Conservation (phyloP, 805 yeast genomes). For the Geotrichum ghanense region DNA sequence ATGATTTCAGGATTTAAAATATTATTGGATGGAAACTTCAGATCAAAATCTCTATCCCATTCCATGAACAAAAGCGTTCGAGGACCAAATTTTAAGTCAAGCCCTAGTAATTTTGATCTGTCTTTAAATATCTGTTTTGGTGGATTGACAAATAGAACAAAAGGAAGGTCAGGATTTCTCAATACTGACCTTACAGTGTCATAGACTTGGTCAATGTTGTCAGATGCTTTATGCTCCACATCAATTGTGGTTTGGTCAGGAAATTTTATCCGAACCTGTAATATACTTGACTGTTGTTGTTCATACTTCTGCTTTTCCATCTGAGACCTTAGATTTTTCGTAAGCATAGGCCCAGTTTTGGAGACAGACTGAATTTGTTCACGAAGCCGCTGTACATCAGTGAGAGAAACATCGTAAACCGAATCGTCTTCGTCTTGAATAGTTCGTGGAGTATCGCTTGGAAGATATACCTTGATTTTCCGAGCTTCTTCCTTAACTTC, state of each 20-base stretch:
- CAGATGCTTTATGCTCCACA: constrained; percentile 35
- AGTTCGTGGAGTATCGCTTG: constrained; percentile 2
- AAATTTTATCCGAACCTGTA: constrained; percentile 37
- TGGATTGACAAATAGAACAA: constrained; percentile 35
- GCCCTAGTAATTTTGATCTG: constrained; percentile 23
- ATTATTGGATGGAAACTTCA: background rate
- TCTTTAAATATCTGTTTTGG: constrained; percentile 32
- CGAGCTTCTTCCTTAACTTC: constrained; percentile 2
- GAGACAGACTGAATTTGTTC: constrained; percentile 33
- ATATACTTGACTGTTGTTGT: background rate
- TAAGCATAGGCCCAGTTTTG: constrained; percentile 32
- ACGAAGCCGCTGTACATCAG: constrained; percentile 45
- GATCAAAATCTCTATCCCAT: constrained; percentile 9
- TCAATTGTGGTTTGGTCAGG: constrained; percentile 48
- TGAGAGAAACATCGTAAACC: constrained; percentile 35
- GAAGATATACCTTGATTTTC: constrained; percentile 10
- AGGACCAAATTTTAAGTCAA: constrained; percentile 33
- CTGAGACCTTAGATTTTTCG: constrained; percentile 31
- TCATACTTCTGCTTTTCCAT: constrained; percentile 26
- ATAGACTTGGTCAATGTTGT: constrained; percentile 29
- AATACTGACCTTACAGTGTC: constrained; percentile 23
- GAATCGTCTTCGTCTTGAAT: constrained; percentile 26
- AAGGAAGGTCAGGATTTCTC: constrained; percentile 21
- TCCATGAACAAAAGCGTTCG: constrained; percentile 35
- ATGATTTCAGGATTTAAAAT: background rate